These are phyloP conservation scores for Cystofilobasidium capitatum DNA, from an alignment of 768 basidiomycete genomes.

Conservation along the genomic window DNA sequence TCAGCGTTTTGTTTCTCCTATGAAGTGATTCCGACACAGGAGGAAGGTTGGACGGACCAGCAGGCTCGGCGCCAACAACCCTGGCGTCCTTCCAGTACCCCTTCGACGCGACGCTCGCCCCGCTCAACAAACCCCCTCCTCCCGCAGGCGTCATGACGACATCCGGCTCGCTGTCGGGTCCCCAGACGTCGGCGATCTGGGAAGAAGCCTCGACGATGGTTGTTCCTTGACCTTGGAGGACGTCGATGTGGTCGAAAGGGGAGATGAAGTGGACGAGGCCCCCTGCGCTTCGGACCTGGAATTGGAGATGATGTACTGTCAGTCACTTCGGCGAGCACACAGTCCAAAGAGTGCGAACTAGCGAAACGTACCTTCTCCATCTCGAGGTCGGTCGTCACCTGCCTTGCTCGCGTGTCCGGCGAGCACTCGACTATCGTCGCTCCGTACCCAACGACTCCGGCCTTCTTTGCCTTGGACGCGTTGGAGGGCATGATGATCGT, in stretches of 20 bases:
- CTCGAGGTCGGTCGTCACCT: neutral
- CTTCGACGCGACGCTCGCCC: neutral
- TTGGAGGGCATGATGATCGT: conserved; percentile 9
- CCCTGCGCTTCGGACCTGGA: neutral
- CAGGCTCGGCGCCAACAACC: conserved; percentile 5
- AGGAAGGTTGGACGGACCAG: too few relatives aligned
- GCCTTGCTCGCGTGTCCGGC: neutral
- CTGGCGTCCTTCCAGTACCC: neutral
- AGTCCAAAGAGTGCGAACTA: neutral
- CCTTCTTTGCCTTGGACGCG: neutral
- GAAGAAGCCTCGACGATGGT: neutral
- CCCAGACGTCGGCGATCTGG: conserved; percentile 1
- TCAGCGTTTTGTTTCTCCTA: too few relatives aligned
- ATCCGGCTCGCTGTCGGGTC: neutral
- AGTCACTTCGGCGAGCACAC: neutral
- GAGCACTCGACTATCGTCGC: neutral
- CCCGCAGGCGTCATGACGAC: neutral
- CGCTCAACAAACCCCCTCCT: neutral
- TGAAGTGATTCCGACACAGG: too few relatives aligned
- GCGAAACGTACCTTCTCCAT: conserved; percentile 3
- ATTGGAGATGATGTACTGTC: neutral
- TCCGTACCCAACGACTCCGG: neutral
- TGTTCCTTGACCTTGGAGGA: conserved; percentile 12
- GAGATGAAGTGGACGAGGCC: conserved; percentile 5
- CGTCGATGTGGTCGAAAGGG: neutral